These are phyloP conservation scores for Dendrobium officinale DNA, from an alignment of 106 monocot species.

Conservation along the genomic window DNA sequence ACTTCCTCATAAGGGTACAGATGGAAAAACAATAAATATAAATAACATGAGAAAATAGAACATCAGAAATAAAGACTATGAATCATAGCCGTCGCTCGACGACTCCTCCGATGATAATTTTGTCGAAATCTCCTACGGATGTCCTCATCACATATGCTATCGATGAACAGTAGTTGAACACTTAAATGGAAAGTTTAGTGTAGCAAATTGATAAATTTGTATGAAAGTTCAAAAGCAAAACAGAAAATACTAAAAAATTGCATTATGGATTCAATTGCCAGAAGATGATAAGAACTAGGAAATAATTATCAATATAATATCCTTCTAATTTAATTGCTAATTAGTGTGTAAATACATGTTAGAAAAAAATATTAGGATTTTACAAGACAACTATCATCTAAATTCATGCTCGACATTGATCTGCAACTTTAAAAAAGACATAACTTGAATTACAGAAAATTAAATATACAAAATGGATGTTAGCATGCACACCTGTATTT, in stretches of 20 bases:
- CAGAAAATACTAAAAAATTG: not conserved
- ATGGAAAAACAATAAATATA: no score
- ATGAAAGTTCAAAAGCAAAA: not conserved
- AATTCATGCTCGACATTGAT: not conserved
- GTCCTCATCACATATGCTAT: not conserved
- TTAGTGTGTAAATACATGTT: not conserved
- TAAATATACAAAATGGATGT: not conserved
- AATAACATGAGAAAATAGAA: no score
- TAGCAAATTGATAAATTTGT: not conserved
- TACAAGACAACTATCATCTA: not conserved
- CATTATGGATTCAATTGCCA: not conserved
- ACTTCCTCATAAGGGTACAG: no score
- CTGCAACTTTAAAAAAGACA: not conserved
- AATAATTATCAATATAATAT: not conserved
- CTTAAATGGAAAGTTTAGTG: not conserved
- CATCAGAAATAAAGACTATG: no score
- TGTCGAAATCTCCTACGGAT: no score
- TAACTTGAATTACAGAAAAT: no score
- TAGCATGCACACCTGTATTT: slow-evolving; percentile 67
- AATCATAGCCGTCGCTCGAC: no score
- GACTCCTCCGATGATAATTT: no score
- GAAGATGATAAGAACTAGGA: not conserved
- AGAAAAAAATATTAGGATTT: not conserved
- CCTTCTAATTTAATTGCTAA: not conserved
- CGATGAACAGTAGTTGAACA: not conserved